Evolutionary conservation across 345 rosid genomes (phyloP).

Genomic region (Aquilaria yunnanensis): DNA sequence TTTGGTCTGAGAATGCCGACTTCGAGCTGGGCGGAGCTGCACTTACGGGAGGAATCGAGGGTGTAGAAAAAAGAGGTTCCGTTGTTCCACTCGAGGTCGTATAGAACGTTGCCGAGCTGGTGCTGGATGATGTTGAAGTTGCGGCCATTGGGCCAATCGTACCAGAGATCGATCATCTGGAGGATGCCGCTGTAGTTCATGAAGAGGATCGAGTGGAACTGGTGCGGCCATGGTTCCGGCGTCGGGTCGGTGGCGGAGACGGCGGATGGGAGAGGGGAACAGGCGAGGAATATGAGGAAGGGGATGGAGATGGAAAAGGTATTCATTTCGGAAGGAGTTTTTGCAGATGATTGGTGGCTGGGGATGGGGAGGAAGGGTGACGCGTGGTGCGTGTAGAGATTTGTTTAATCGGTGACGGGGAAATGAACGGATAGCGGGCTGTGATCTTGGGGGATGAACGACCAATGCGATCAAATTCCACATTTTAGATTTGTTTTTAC

Average conservation of each 20-base stretch:
- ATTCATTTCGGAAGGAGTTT: slow-evolving; percentile 1
- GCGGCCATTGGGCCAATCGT: slow-evolving; percentile 55
- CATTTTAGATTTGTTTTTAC: too few species aligned
- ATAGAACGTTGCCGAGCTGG: slow-evolving; percentile 37
- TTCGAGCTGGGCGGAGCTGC: slow-evolving; percentile 26
- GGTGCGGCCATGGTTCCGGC: slow-evolving; percentile 46
- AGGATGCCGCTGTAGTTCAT: slow-evolving; percentile 46
- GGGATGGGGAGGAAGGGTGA: neutral
- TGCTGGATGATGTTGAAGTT: slow-evolving; percentile 52
- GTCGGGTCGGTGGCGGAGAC: neutral
- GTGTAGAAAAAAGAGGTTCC: slow-evolving; percentile 52
- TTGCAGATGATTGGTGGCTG: too few species aligned
- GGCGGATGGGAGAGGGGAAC: neutral
- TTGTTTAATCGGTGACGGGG: neutral
- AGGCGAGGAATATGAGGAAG: slow-evolving; percentile 3
- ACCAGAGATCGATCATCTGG: slow-evolving; percentile 51
- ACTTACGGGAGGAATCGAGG: slow-evolving; percentile 25
- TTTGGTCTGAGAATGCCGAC: slow-evolving; percentile 60
- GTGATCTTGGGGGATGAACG: too few species aligned
- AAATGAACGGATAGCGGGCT: too few species aligned
- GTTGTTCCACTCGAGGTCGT: slow-evolving; percentile 65
- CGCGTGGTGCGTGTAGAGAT: neutral
- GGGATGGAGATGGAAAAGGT: slow-evolving; percentile 5
- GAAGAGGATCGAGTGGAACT: slow-evolving; percentile 37
- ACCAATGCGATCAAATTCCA: too few species aligned